These are phyloP conservation scores for Talaromyces sp. DNA, from an alignment of 2,329 filamentous ascomycete genomes.

Conservation along the genomic window DNA sequence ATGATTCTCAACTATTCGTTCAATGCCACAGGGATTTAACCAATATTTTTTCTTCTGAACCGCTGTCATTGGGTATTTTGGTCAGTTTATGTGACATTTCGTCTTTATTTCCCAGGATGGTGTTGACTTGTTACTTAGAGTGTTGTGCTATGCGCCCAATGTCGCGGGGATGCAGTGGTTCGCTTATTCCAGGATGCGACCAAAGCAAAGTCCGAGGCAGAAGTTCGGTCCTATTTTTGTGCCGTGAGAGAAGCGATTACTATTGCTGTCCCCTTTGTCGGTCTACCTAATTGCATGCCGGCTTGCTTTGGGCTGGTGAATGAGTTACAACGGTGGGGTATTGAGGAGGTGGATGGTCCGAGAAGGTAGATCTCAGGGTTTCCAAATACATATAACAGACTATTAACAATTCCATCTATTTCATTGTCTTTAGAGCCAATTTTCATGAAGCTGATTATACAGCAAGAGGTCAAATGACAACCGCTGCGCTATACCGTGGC, in stretches of 20 bases:
- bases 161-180: background rate
- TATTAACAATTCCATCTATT: too few species aligned
- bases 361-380: background rate
- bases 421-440: background rate
- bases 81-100: background rate
- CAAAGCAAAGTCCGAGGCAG: background rate
- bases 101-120: background rate
- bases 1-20: background rate
- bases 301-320: background rate
- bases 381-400: too few species aligned
- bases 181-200: background rate
- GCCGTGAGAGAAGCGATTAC: background rate
- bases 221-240: background rate
- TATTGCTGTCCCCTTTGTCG: background rate
- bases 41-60: background rate
- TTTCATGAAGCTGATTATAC: background rate
- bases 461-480: background rate
- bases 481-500: background rate
- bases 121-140: background rate
- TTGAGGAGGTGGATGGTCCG: background rate
- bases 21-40: background rate
- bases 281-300: background rate
- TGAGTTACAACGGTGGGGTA: background rate
- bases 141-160: background rate
- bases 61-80: background rate